Evolutionary conservation across 2,329 filamentous ascomycete genomes (phyloP).

Genomic region (Aspergillaceae sp.): DNA sequence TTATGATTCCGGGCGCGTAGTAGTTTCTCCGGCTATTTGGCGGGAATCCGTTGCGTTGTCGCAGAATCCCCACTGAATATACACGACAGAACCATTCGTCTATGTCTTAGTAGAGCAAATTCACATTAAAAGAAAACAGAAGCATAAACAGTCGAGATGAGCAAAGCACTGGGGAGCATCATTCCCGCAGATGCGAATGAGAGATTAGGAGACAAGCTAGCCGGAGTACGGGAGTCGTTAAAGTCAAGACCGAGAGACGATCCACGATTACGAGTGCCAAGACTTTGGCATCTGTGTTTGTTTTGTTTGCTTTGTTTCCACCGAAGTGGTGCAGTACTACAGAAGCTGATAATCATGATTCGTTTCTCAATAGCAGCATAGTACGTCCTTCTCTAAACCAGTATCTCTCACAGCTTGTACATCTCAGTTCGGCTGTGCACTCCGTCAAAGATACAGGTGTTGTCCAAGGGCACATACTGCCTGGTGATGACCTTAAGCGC

Average conservation of each 20-base stretch:
- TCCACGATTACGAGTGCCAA: conserved; percentile 2
- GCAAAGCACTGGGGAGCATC: background rate
- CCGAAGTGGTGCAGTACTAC: background rate
- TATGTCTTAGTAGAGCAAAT: background rate
- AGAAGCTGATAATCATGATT: background rate
- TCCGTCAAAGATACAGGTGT: conserved; percentile 56
- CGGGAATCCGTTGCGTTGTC: background rate
- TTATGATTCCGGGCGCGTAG: background rate
- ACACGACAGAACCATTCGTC: background rate
- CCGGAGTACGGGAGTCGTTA: too few relatives aligned
- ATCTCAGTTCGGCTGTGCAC: conserved; percentile 48
- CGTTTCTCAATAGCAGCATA: background rate
- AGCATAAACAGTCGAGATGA: background rate
- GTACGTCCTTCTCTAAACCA: background rate
- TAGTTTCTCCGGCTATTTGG: background rate
- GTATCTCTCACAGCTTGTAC: conserved; percentile 33
- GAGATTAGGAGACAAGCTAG: too few relatives aligned
- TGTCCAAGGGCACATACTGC: conserved; percentile 58
- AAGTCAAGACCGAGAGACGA: background rate
- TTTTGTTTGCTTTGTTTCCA: background rate
- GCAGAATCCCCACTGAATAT: background rate
- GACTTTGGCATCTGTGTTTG: background rate
- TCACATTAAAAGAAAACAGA: background rate
- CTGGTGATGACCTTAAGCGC: conserved; percentile 72
- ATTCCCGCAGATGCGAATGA: background rate